These are phyloP conservation scores for Arthrinium phaeospermum DNA, from an alignment of 2,329 filamentous ascomycete species.

Conservation along the genomic window DNA sequence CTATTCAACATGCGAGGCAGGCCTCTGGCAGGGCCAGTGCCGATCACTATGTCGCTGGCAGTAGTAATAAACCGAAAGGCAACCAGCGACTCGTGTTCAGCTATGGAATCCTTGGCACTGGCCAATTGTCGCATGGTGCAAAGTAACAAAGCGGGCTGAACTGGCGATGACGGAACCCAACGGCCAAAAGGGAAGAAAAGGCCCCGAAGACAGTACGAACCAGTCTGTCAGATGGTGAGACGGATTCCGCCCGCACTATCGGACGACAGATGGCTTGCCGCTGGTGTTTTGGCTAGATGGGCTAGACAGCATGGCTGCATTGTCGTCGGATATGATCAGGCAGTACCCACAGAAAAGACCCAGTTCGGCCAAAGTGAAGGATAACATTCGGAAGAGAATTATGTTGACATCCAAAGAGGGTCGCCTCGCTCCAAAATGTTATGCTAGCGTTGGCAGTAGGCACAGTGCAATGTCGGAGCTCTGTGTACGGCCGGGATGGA, in stretches of 20 bases:
- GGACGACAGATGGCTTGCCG: slow-evolving; percentile 6
- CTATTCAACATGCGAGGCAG: not conserved
- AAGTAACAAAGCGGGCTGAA: not conserved
- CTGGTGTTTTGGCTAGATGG: slow-evolving; percentile 16
- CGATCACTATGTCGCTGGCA: slow-evolving; percentile 7
- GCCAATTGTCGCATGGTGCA: not conserved
- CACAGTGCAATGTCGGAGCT: not conserved
- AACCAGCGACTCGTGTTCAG: slow-evolving; percentile 5
- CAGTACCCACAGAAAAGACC: not conserved
- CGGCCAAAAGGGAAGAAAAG: slow-evolving; percentile 2
- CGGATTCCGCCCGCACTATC: not conserved
- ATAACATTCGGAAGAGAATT: slow-evolving; percentile 5
- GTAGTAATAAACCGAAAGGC: not conserved
- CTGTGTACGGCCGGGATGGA: not conserved
- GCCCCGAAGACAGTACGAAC: not conserved
- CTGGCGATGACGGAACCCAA: slow-evolving; percentile 4
- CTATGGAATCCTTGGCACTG: slow-evolving; percentile 13
- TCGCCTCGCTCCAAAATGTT: not conserved
- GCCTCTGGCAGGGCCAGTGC: not conserved
- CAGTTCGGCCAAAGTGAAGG: slow-evolving; percentile 5
- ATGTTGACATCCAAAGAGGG: not conserved
- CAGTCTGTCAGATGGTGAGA: not conserved
- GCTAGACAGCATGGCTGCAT: slow-evolving; percentile 3
- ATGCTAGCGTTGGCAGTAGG: not conserved
- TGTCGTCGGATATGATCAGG: slow-evolving; percentile 6